A percentile compares a stretch with the other conserved stretches of the same genome.
Conservation (phyloP, 2,329 filamentous ascomycete genomes). For the Epichloe baconii region DNA sequence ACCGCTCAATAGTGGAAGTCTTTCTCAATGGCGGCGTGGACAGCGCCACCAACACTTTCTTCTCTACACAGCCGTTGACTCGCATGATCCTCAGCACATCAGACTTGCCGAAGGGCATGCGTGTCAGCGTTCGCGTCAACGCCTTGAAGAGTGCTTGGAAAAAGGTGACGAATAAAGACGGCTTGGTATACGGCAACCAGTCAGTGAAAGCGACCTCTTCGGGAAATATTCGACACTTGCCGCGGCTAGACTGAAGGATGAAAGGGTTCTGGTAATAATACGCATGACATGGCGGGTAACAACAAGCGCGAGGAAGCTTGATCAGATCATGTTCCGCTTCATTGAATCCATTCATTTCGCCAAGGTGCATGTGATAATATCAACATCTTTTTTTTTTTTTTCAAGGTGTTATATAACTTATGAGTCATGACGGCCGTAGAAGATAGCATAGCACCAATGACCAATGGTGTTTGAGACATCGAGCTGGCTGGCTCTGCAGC, state of each 20-base stretch:
- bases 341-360: neutral
- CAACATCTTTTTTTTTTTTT: neutral
- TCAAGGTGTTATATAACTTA: neutral
- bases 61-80: constrained; percentile 15
- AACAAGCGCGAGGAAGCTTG: no score
- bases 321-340: neutral
- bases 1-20: constrained; percentile 22
- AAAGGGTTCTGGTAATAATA: neutral
- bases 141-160: constrained; percentile 17
- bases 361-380: no score
- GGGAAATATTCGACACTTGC: constrained; percentile 1
- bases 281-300: no score
- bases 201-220: neutral
- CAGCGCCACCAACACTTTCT: constrained; percentile 19
- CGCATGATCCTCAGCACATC: constrained; percentile 10
- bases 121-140: constrained; percentile 12
- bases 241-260: neutral
- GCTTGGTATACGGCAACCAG: constrained; percentile 6
- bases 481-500: no score
- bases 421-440: neutral
- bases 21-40: constrained; percentile 22
- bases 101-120: constrained; percentile 10
- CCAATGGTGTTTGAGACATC: neutral
- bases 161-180: neutral
- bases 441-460: neutral